These are phyloP conservation scores for Suillus bovinus DNA, from an alignment of 768 basidiomycete species.

Conservation along the genomic window DNA sequence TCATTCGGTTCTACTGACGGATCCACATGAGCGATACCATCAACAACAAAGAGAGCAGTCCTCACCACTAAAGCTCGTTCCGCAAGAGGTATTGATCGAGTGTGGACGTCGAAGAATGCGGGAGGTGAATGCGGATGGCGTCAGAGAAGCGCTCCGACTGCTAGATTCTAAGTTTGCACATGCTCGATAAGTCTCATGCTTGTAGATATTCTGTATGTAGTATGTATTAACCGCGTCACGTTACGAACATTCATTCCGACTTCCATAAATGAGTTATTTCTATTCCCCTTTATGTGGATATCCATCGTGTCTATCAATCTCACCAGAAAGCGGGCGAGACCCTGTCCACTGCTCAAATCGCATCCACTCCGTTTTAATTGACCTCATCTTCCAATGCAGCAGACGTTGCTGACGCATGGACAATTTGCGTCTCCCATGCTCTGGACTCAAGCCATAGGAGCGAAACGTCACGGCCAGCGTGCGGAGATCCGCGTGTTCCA, in stretches of 20 bases:
- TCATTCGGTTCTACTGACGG: slow-evolving; percentile 48
- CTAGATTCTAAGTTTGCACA: slow-evolving; percentile 64
- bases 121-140: slow-evolving; percentile 71
- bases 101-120: slow-evolving; percentile 63
- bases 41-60: slow-evolving; percentile 42
- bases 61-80: slow-evolving; percentile 54
- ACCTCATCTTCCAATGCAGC: slow-evolving; percentile 40
- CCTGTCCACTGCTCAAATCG: slow-evolving; percentile 11
- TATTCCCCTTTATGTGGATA: slow-evolving; percentile 4
- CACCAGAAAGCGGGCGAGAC: not conserved
- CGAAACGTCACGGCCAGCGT: slow-evolving; percentile 52
- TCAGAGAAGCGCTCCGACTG: slow-evolving; percentile 72
- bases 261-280: not conserved
- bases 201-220: slow-evolving; percentile 11
- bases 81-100: slow-evolving; percentile 59
- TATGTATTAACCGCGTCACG: slow-evolving; percentile 1
- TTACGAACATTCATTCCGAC: slow-evolving; percentile 7
- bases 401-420: slow-evolving; percentile 35
- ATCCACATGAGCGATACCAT: slow-evolving; percentile 54
- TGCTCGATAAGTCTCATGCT: slow-evolving; percentile 24
- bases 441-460: slow-evolving; percentile 29
- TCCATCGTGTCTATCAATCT: not conserved
- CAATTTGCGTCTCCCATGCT: slow-evolving; percentile 21
- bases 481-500: slow-evolving; percentile 45
- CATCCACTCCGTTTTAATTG: slow-evolving; percentile 27